Conservation (phyloP, 2,329 filamentous ascomycete genomes). For the Xylariaceae sp. region DNA sequence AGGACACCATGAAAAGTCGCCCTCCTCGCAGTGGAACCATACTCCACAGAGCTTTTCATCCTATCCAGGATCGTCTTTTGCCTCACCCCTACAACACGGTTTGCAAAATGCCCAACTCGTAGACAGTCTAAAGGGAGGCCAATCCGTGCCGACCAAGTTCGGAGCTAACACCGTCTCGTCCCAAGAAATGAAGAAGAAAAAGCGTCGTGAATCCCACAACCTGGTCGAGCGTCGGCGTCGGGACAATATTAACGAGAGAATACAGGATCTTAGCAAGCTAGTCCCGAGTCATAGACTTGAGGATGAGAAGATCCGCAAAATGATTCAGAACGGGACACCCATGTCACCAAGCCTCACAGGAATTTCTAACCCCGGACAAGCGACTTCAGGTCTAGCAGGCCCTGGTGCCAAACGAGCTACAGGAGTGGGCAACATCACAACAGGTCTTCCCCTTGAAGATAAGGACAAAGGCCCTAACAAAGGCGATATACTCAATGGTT, state of each 20-base stretch:
- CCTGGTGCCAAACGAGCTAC: constrained; percentile 76
- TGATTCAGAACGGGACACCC: constrained; percentile 86
- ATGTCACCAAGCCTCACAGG: constrained; percentile 76
- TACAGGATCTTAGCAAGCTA: constrained; percentile 90
- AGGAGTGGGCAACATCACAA: constrained; percentile 78
- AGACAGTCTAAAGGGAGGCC: constrained; percentile 81
- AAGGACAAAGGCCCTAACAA: constrained; percentile 99
- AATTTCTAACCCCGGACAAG: constrained; percentile 62
- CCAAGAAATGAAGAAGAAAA: constrained; percentile 88
- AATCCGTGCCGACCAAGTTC: constrained; percentile 86
- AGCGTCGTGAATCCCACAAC: constrained; percentile 91
- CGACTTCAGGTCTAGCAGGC: constrained; percentile 82
- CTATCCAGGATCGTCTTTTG: constrained; percentile 82
- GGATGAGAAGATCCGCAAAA: constrained; percentile 94
- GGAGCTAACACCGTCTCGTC: constrained; percentile 59
- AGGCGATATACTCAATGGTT: constrained; percentile 94
- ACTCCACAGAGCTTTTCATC: constrained; percentile 80
- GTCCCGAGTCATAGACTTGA: constrained; percentile 90
- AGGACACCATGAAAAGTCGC: constrained; percentile 68
- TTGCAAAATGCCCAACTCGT: constrained; percentile 66
- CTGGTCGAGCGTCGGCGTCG: constrained; percentile 88
- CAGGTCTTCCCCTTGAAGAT: constrained; percentile 86
- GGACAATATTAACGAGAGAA: constrained; percentile 98
- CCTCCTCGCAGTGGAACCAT: constrained; percentile 86
- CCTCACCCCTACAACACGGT: constrained; percentile 67